A percentile compares a stretch with the other conserved stretches of the same genome.
phyloP scores from a whole-genome alignment of 2,329 filamentous ascomycete species.

The Neofusicoccum sp. region DNA sequence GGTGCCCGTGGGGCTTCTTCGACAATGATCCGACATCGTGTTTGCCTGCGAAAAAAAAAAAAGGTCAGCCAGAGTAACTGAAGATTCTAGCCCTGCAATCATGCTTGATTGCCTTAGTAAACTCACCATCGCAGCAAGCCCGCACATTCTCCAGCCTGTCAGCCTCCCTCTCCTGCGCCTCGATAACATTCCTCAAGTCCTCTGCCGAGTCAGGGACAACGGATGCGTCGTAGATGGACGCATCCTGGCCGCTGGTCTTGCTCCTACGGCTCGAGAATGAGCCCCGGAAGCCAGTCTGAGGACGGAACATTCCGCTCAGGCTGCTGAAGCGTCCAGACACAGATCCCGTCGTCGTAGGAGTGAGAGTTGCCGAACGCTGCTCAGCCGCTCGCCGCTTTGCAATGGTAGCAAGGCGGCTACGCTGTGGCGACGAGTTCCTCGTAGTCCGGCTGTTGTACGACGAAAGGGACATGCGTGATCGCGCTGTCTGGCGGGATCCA shows the following conservation, averaged over 20 bases:
- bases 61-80: constrained; percentile 15
- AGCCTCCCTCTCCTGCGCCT: constrained; percentile 70
- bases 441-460: constrained; percentile 68
- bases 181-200: constrained; percentile 76
- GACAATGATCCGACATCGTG: constrained; percentile 51
- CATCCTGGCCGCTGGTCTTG: constrained; percentile 35
- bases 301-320: constrained; percentile 48
- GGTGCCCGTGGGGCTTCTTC: constrained; percentile 30
- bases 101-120: constrained; percentile 48
- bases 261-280: constrained; percentile 51
- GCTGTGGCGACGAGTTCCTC: constrained; percentile 37
- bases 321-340: constrained; percentile 45
- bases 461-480: constrained; percentile 62
- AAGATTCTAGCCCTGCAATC: not conserved
- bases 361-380: constrained; percentile 8
- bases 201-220: constrained; percentile 71
- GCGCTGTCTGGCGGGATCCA: constrained; percentile 53
- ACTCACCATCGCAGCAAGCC: constrained; percentile 83
- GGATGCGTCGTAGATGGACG: constrained; percentile 50
- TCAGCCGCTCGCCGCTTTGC: constrained; percentile 13
- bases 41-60: constrained; percentile 37
- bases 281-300: constrained; percentile 42
- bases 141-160: constrained; percentile 90
- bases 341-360: constrained; percentile 38
- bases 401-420: constrained; percentile 39